Percentiles rank a stretch among this genome's conserved stretches.
These are phyloP conservation scores for Hymenoscyphus salicellus DNA, from an alignment of 2,329 filamentous ascomycete genomes.

Conservation along the genomic window DNA sequence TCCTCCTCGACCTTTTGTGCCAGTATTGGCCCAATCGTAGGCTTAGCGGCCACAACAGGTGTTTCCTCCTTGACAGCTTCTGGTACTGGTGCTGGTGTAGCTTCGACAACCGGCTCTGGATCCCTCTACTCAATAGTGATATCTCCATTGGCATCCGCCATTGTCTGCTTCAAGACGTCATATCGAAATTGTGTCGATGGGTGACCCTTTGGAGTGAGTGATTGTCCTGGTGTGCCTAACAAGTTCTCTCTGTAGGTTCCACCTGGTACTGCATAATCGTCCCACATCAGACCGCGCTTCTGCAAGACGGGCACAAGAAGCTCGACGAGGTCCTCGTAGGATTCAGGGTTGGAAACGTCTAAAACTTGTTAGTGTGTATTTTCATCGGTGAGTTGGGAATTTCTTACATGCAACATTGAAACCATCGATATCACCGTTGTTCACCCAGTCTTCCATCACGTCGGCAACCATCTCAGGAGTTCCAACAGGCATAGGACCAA, in stretches of 20 bases:
- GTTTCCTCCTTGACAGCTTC: neutral
- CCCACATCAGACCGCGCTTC: constrained; percentile 51
- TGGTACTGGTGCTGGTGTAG: neutral
- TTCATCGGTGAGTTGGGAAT: no score
- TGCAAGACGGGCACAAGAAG: constrained; percentile 62
- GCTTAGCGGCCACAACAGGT: no score
- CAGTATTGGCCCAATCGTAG: no score
- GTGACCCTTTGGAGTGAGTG: constrained; percentile 51
- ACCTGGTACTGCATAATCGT: constrained; percentile 50
- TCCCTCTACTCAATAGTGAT: constrained; percentile 9
- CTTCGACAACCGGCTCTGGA: neutral
- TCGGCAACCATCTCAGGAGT: constrained; percentile 60
- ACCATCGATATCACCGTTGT: constrained; percentile 67
- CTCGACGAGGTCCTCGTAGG: constrained; percentile 65
- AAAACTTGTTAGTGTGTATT: no score
- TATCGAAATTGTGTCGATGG: constrained; percentile 39
- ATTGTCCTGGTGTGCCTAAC: constrained; percentile 48
- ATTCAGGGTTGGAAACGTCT: constrained; percentile 50
- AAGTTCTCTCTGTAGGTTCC: constrained; percentile 61
- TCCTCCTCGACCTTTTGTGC: no score
- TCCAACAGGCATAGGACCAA: constrained; percentile 52
- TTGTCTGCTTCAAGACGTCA: constrained; percentile 36
- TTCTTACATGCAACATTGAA: constrained; percentile 55
- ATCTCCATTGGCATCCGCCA: constrained; percentile 12
- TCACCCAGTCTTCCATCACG: constrained; percentile 63